Percentiles rank a stretch among this genome's conserved stretches.
phyloP scores from a whole-genome alignment of 2,329 filamentous ascomycete species.

The Alternaria metachromatica region DNA sequence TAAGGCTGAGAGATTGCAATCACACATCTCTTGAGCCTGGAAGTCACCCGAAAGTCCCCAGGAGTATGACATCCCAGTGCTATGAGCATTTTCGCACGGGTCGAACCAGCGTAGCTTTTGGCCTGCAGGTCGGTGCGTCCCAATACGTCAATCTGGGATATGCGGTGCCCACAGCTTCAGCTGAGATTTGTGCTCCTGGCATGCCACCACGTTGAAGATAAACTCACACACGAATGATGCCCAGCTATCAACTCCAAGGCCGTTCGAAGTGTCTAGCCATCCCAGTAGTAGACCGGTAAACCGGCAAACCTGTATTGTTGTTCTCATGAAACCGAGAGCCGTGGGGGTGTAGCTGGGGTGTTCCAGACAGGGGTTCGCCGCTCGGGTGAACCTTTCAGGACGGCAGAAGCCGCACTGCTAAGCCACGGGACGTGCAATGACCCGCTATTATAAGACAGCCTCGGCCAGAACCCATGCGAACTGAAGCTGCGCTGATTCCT shows the following conservation, averaged over 20 bases:
- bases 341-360: background rate
- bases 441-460: background rate
- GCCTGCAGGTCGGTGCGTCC: background rate
- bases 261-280: background rate
- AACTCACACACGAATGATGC: background rate
- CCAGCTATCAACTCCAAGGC: background rate
- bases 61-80: background rate
- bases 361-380: background rate
- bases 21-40: background rate
- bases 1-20: background rate
- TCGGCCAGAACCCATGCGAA: background rate
- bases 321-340: background rate
- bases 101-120: background rate
- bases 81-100: background rate
- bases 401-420: background rate
- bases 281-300: background rate
- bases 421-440: background rate
- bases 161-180: background rate
- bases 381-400: background rate
- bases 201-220: background rate
- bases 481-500: background rate
- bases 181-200: background rate
- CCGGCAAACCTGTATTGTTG: background rate
- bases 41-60: background rate
- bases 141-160: background rate